A percentile compares a stretch with the other conserved stretches of the same genome.
These are phyloP conservation scores for Venturia effusa DNA, from an alignment of 2,329 filamentous ascomycete genomes.

Conservation along the genomic window DNA sequence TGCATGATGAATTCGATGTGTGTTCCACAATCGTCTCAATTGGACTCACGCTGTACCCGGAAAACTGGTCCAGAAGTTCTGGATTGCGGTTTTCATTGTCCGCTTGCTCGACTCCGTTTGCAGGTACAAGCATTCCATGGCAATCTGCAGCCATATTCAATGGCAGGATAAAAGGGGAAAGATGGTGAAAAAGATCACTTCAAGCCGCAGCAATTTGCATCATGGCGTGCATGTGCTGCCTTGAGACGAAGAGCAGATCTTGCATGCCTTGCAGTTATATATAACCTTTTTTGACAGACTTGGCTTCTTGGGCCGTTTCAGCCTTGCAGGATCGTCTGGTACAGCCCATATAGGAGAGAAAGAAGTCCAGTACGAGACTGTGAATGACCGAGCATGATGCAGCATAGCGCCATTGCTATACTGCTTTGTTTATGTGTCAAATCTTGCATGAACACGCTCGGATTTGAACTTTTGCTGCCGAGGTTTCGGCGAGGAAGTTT, in stretches of 20 bases:
- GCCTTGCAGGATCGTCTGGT: not conserved
- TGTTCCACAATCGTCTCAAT: not conserved
- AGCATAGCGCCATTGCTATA: not conserved
- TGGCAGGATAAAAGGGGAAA: not conserved
- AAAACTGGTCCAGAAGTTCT: not conserved
- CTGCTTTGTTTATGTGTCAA: not conserved
- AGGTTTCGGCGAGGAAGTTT: not conserved
- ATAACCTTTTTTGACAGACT: not conserved
- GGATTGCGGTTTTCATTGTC: not conserved
- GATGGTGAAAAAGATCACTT: no score
- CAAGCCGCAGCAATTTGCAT: no score
- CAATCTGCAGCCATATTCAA: not conserved
- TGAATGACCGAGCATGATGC: not conserved
- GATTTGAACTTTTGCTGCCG: not conserved
- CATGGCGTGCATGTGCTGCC: not conserved
- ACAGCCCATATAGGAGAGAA: not conserved
- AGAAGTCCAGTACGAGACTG: not conserved
- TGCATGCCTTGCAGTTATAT: not conserved
- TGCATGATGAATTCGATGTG: not conserved
- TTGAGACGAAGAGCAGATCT: not conserved
- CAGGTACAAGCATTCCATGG: not conserved
- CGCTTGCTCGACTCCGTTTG: not conserved
- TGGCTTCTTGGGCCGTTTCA: not conserved
- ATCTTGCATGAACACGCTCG: not conserved
- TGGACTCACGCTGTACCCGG: not conserved